Evolutionary conservation across 2,329 filamentous ascomycete genomes (phyloP), one percentile per base, ranked within the genome.

Genomic region (Venturia effusa): DNA sequence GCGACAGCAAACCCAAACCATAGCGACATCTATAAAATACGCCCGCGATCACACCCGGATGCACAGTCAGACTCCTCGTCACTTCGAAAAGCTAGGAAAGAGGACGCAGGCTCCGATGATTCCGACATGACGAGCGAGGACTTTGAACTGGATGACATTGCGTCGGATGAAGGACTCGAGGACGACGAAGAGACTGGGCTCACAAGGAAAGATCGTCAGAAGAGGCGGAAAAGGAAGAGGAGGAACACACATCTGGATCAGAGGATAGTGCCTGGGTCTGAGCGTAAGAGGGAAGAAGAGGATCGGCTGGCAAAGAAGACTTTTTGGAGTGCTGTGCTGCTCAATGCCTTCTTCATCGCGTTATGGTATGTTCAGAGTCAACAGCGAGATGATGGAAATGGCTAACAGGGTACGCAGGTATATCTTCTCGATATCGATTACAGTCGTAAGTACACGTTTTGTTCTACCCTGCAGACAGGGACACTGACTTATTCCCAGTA

Each of bases 131-230:
- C 75, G 34, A 75, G 75, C 69, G 74, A 73, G 61, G 84, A 86
- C 68, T 79, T 84, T 69, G 83, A 86, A 71, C 72, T 84, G 70
- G 80, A 81, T 69, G 76, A 81, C 67, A 76, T 84, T 68, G 81
- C 84, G 63, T 86, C 86, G 34, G 88, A 90, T 68, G 87, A 91
- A 67, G 89, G 88, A 59, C 85, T 77, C 30, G 74, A 89, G 66
- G 89, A 93, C 69, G 92, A 97, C 72, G 92, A 96, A 77, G 92
- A 97, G 80, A 90, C 89, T 1, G 92, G 92, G 0, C 79, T 97
- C 68, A 95, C 90, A 43, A 82, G 83, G 66, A 83, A 85, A 70
- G 89, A 93, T 70, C 84, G 85, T 73, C 82, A 83, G 68, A 84
- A 87, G 72, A 86, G 87, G 69, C 84, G 85, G 71, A 82, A 81